Evolutionary conservation across 169 alveolate species (phyloP), one percentile per base, ranked within the genome.

Genomic region (Plasmodium coatneyi): DNA sequence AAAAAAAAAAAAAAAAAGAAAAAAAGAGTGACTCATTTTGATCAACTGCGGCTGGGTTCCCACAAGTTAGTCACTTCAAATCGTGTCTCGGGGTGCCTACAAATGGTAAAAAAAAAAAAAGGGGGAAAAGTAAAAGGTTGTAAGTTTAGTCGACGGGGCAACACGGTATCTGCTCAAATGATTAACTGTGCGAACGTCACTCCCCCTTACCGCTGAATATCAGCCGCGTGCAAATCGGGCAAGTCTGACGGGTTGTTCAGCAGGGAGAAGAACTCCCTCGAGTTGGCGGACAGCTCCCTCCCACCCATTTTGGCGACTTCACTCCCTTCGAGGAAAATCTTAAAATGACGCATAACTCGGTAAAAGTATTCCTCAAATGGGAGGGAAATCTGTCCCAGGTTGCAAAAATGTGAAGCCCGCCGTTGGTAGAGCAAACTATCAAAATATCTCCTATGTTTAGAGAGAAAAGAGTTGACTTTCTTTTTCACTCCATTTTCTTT

Each of bases 301-400:
- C 32, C 60, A 14, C 30, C 80, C 36, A 49, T 7, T 6, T 6
- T n/a, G 39, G 49, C 3, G 32, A 25, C 16, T 90, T 41, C 76
- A 2, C 16, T 25, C 14, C 52, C 52, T 30, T 46, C 25, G 3
- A 46, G 30, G 10, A 66, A 32, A n/a, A 90, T 90, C 74, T 56
- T 80, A 52, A 90, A 81, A 71, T 80, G 52, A 3, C 0, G 4
- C 70, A 90, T 39, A 30, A 90, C 66, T 80, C 56, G 72, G 76
- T 90, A 90, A 46, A 90, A 90, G 46, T 90, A 90, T 9, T 80
- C 82, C 28, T 90, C 91, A 52, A 16, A 80, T 16, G 95, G 92
- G 5, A 90, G 71, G 46, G 19, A 80, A 14, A 90, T 90, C 5
- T 30, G 6, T 28, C 49, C 34, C 1, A 43, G 52, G 36, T 70